phyloP scores from a whole-genome alignment of 108 stramenopile species.

The Nitzschia putrida region DNA sequence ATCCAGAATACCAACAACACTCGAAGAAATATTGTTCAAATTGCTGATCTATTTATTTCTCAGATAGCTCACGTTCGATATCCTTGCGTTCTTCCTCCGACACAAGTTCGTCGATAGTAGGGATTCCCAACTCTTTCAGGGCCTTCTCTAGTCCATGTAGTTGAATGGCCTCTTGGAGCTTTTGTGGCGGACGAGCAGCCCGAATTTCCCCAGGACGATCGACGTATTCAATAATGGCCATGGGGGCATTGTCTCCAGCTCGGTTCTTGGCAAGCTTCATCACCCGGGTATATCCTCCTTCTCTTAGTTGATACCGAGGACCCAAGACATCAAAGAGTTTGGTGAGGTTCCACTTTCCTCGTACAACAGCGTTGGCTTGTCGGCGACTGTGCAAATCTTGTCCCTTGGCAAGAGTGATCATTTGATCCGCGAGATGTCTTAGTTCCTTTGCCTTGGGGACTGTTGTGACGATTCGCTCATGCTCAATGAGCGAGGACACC shows the following conservation, averaged over 20 bases:
- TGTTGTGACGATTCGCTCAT: slow-evolving; percentile 98
- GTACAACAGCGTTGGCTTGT: slow-evolving; percentile 62
- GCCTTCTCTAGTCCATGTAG: slow-evolving; percentile 31
- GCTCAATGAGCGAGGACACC: slow-evolving; percentile 94
- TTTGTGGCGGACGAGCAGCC: slow-evolving; percentile 78
- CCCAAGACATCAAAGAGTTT: slow-evolving; percentile 96
- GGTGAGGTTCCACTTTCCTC: slow-evolving; percentile 71
- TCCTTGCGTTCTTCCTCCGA: slow-evolving; percentile 26
- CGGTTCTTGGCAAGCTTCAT: slow-evolving; percentile 86
- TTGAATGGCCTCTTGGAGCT: slow-evolving; percentile 23
- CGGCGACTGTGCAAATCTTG: slow-evolving; percentile 57
- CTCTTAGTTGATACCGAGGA: slow-evolving; percentile 88
- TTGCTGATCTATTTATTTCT: too few species aligned
- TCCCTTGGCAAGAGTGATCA: slow-evolving; percentile 78
- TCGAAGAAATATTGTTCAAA: too few species aligned
- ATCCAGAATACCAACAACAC: too few species aligned
- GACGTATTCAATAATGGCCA: slow-evolving; percentile 98
- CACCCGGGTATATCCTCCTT: slow-evolving; percentile 97
- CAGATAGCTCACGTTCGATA: slow-evolving; percentile 17
- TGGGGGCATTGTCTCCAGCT: slow-evolving; percentile 92
- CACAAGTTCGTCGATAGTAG: slow-evolving; percentile 30
- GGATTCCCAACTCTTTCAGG: slow-evolving; percentile 38
- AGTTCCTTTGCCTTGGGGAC: slow-evolving; percentile 95
- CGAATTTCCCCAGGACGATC: slow-evolving; percentile 94
- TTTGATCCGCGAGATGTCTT: slow-evolving; percentile 86